Evolutionary conservation across 306 rosid genomes (phyloP).

Genomic region (Lablab purpureus): DNA sequence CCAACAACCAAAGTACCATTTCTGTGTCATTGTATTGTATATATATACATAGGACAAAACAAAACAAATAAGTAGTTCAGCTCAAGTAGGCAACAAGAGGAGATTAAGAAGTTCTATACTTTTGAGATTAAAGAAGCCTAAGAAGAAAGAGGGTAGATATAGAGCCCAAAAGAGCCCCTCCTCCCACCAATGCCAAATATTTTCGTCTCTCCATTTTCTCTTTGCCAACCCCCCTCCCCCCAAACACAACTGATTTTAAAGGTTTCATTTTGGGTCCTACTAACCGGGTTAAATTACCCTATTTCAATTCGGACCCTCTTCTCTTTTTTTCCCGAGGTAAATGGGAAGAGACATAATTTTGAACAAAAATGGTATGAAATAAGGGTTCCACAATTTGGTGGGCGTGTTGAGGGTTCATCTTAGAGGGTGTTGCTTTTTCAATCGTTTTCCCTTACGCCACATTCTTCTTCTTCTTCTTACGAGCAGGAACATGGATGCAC

Average conservation of each 20-base stretch:
- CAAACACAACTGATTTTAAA: background rate
- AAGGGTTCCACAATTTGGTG: background rate
- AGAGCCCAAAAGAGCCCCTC: conserved; percentile 84
- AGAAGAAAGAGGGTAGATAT: conserved; percentile 72
- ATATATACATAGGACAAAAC: background rate
- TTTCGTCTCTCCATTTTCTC: conserved; percentile 62
- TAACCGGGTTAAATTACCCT: background rate
- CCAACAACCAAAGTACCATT: background rate
- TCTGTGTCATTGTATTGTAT: background rate
- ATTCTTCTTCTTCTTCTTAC: background rate
- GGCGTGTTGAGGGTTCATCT: background rate
- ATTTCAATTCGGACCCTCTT: background rate
- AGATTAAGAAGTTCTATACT: conserved; percentile 47
- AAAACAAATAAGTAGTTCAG: background rate
- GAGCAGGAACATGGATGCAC: conserved; percentile 49
- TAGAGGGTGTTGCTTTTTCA: background rate
- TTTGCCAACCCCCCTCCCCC: background rate
- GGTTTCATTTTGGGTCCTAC: background rate
- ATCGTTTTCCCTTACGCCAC: background rate
- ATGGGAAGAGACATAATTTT: background rate
- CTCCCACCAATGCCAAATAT: conserved; percentile 68
- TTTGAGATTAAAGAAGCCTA: conserved; percentile 67
- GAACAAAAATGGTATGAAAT: background rate
- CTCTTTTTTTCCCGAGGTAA: background rate
- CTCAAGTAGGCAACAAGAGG: background rate